Evolutionary conservation across 495 filamentous ascomycete species (phyloP).

Genomic region (Letharia lupina): DNA sequence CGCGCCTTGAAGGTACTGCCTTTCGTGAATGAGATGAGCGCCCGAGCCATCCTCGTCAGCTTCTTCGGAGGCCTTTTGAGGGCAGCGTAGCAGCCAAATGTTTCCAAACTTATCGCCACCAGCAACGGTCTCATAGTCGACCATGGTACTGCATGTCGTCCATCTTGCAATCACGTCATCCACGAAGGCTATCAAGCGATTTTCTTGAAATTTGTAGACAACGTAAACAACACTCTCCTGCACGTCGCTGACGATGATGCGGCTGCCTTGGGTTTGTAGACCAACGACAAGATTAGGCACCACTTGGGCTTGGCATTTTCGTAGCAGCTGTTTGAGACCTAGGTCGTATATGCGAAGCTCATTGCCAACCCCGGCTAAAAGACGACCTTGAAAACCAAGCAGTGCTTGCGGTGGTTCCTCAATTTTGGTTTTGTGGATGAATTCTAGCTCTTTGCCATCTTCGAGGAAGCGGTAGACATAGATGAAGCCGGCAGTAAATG

Average conservation of each 20-base stretch:
- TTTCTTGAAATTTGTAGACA: conserved; percentile 88
- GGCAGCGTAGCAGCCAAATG: conserved; percentile 83
- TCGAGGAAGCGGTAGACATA: conserved; percentile 89
- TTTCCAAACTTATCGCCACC: conserved; percentile 98
- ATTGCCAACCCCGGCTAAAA: conserved; percentile 75
- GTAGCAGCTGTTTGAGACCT: conserved; percentile 79
- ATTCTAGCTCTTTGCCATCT: conserved; percentile 76
- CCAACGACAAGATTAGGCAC: conserved; percentile 76
- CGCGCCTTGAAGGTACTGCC: conserved; percentile 79
- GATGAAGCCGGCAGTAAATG: conserved; percentile 70
- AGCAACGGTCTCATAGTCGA: conserved; percentile 93
- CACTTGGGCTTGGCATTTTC: conserved; percentile 78
- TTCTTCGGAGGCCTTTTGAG: conserved; percentile 76
- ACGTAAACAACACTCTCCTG: conserved; percentile 84
- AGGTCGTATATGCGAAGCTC: conserved; percentile 83
- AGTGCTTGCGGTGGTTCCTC: conserved; percentile 84
- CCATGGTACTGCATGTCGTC: conserved; percentile 82
- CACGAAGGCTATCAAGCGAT: conserved; percentile 81
- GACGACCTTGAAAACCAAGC: conserved; percentile 81
- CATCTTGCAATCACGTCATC: conserved; percentile 85
- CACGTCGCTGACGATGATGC: conserved; percentile 86
- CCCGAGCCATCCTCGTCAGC: conserved; percentile 88
- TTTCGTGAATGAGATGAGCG: conserved; percentile 78
- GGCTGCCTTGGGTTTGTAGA: conserved; percentile 82
- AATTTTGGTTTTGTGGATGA: conserved; percentile 91